phyloP scores from a whole-genome alignment of 2,329 filamentous ascomycete species.

The Sporothrix sp. region DNA sequence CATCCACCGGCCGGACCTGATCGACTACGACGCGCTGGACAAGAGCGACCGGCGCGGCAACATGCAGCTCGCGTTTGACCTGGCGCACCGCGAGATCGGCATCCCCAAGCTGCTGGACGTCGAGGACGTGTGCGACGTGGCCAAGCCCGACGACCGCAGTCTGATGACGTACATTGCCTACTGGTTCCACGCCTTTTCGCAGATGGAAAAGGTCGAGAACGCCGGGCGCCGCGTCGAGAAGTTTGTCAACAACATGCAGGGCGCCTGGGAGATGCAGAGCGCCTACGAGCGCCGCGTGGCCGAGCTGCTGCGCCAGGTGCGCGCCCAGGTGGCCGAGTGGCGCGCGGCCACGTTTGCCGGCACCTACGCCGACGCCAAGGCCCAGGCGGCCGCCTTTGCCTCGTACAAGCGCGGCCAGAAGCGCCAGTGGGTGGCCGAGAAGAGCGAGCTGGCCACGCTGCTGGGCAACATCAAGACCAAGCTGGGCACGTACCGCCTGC shows the following conservation, averaged over 20 bases:
- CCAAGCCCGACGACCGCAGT: slow-evolving; percentile 89
- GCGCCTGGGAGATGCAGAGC: slow-evolving; percentile 99
- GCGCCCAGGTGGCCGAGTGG: slow-evolving; percentile 66
- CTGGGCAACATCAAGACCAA: slow-evolving; percentile 99
- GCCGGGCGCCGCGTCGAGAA: slow-evolving; percentile 94
- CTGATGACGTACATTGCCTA: slow-evolving; percentile 99
- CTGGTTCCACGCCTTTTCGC: slow-evolving; percentile 99
- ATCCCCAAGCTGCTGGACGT: slow-evolving; percentile 94
- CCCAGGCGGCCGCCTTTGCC: slow-evolving; percentile 70
- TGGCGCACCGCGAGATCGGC: slow-evolving; percentile 90
- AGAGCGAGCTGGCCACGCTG: slow-evolving; percentile 85
- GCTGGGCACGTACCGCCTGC: slow-evolving; percentile 82
- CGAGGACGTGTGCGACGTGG: slow-evolving; percentile 94
- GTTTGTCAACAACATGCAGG: slow-evolving; percentile 97
- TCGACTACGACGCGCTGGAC: slow-evolving; percentile 91
- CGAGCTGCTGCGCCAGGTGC: slow-evolving; percentile 65
- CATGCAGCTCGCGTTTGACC: slow-evolving; percentile 96
- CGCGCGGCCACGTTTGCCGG: slow-evolving; percentile 74
- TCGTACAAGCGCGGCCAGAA: slow-evolving; percentile 88
- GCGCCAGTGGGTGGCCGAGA: slow-evolving; percentile 93
- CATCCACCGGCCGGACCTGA: slow-evolving; percentile 92
- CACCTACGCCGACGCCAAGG: slow-evolving; percentile 86
- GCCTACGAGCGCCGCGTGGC: slow-evolving; percentile 88
- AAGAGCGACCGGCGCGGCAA: slow-evolving; percentile 91
- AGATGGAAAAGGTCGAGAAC: slow-evolving; percentile 98